A percentile compares a stretch with the other conserved stretches of the same genome.
phyloP scores from a whole-genome alignment of 1,284 basidiomycete genomes.

The Tausonia pullulans region DNA sequence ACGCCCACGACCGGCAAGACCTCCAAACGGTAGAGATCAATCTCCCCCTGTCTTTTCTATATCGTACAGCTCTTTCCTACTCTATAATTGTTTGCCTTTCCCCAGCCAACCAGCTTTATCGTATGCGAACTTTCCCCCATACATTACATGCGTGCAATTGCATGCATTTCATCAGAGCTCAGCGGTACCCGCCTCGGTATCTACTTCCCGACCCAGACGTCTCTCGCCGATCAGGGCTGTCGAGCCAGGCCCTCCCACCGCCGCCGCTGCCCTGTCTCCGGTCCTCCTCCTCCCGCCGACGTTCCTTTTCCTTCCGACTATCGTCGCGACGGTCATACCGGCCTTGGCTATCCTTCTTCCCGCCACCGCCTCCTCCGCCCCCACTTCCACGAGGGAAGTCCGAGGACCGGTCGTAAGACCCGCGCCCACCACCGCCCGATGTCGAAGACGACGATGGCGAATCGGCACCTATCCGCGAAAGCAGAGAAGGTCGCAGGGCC shows the following conservation, averaged over 20 bases:
- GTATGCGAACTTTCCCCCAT: no score
- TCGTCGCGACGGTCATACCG: not conserved
- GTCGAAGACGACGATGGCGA: not conserved
- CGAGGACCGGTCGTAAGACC: not conserved
- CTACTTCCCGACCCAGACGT: not conserved
- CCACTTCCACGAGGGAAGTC: not conserved
- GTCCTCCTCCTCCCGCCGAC: not conserved
- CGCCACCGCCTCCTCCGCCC: not conserved
- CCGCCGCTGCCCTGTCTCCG: not conserved
- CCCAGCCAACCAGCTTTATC: not conserved
- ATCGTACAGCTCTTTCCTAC: not conserved
- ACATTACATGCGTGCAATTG: no score
- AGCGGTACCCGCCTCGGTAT: not conserved
- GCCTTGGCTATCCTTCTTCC: not conserved
- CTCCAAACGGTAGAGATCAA: not conserved
- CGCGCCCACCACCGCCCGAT: not conserved
- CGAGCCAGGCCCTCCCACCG: not conserved
- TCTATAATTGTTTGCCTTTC: not conserved
- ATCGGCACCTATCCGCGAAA: slow-evolving; percentile 2
- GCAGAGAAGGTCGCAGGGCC: slow-evolving; percentile 2
- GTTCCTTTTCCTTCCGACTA: slow-evolving; percentile 10
- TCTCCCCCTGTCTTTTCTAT: not conserved
- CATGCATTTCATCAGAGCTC: not conserved
- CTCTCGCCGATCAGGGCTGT: slow-evolving; percentile 7
- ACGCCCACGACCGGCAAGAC: no score